These are phyloP conservation scores for Quercus cerris DNA, from an alignment of 306 rosid genomes.

Conservation along the genomic window DNA sequence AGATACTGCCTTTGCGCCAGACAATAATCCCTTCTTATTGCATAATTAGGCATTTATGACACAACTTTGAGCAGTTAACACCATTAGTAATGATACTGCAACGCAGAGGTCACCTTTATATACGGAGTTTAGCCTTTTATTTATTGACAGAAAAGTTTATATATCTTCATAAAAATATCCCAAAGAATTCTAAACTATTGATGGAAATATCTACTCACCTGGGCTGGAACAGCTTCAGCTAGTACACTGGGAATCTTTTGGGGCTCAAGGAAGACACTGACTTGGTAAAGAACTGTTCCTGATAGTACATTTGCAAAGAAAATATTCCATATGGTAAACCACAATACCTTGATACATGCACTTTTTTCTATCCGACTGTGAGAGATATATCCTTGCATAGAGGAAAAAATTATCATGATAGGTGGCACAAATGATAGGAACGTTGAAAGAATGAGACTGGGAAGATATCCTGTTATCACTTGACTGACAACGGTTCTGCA, in stretches of 20 bases:
- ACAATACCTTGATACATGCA: slow-evolving; percentile 70
- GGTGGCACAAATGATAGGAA: slow-evolving; percentile 70
- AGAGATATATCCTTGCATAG: slow-evolving; percentile 73
- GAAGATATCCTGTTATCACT: slow-evolving; percentile 89
- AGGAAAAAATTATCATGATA: slow-evolving; percentile 64
- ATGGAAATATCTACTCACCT: slow-evolving; percentile 43
- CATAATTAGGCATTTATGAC: background rate
- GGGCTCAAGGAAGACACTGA: slow-evolving; percentile 70
- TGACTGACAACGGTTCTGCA: slow-evolving; percentile 72
- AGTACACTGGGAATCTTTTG: slow-evolving; percentile 63
- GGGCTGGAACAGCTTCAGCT: slow-evolving; percentile 82
- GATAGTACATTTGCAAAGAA: slow-evolving; percentile 89
- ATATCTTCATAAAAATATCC: slow-evolving; percentile 4
- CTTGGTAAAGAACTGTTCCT: slow-evolving; percentile 66
- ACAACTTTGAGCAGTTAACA: background rate
- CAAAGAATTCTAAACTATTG: background rate
- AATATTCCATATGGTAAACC: slow-evolving; percentile 83
- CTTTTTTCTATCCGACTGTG: slow-evolving; percentile 61
- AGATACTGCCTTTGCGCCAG: background rate
- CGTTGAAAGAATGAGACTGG: slow-evolving; percentile 77
- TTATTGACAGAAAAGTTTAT: background rate
- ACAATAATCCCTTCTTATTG: background rate
- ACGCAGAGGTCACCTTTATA: background rate
- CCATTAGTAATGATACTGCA: background rate
- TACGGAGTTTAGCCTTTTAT: background rate